A percentile compares a stretch with the other conserved stretches of the same genome.
Conservation (phyloP, 495 filamentous ascomycete species). For the Xylaria bambusicola region DNA sequence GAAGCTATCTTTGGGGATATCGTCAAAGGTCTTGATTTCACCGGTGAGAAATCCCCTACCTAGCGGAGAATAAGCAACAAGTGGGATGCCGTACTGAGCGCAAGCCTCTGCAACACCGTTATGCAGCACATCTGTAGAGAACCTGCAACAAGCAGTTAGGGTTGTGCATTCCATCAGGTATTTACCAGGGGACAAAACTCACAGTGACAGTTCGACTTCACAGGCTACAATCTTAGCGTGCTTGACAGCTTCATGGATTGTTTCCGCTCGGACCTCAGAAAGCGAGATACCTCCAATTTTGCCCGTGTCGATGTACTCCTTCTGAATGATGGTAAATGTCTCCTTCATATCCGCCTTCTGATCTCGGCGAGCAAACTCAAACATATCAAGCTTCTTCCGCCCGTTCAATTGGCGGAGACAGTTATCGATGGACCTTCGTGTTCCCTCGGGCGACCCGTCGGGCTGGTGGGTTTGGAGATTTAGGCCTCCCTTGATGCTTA, state of each 20-base stretch:
- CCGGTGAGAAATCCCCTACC: constrained; percentile 52
- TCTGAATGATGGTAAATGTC: constrained; percentile 54
- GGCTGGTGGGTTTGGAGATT: constrained; percentile 38
- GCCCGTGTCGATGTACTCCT: constrained; percentile 69
- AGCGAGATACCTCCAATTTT: constrained; percentile 79
- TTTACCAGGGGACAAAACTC: constrained; percentile 39
- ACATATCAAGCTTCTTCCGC: constrained; percentile 81
- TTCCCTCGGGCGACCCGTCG: constrained; percentile 63
- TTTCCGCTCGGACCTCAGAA: constrained; percentile 72
- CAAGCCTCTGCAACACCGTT: constrained; percentile 77
- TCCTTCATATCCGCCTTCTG: constrained; percentile 51
- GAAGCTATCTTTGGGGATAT: constrained; percentile 63
- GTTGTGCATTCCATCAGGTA: constrained; percentile 64
- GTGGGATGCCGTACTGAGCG: constrained; percentile 70
- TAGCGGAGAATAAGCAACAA: constrained; percentile 58
- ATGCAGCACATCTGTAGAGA: constrained; percentile 41
- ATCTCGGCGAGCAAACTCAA: constrained; percentile 75
- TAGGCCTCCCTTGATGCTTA: constrained; percentile 65
- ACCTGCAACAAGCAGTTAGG: constrained; percentile 59
- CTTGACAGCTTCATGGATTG: constrained; percentile 72
- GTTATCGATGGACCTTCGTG: constrained; percentile 68
- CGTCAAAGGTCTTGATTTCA: constrained; percentile 58
- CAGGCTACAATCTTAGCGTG: constrained; percentile 70
- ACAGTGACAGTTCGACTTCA: constrained; percentile 80
- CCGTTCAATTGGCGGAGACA: constrained; percentile 63